Conservation (phyloP, 139 green algal species). For the Deuterostichococcus epilithicus region DNA sequence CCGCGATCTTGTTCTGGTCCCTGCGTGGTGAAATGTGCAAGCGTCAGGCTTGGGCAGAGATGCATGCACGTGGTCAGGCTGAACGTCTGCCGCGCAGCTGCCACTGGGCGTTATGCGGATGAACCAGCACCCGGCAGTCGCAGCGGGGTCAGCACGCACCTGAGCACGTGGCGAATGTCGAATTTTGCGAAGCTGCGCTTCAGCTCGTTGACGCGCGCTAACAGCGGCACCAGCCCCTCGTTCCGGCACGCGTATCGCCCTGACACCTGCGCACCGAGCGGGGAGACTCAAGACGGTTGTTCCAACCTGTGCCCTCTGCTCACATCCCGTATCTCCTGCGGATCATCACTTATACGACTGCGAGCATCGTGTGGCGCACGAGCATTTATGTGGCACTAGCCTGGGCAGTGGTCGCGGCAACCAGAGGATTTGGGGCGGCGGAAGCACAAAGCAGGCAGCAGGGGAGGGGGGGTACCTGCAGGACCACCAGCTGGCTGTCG, state of each 20-base stretch:
- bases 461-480: slow-evolving; percentile 20
- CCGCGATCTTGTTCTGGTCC: slow-evolving; percentile 34
- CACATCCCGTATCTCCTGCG: too few relatives aligned
- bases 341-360: too few relatives aligned
- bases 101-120: neutral
- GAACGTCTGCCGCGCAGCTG: neutral
- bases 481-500: slow-evolving; percentile 48
- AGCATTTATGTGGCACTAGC: too few relatives aligned
- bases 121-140: neutral
- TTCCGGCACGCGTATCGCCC: slow-evolving; percentile 34
- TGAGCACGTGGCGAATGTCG: slow-evolving; percentile 30
- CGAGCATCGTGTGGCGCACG: too few relatives aligned
- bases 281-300: too few relatives aligned
- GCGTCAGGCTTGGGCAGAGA: neutral
- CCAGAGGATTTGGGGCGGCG: too few relatives aligned
- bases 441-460: too few relatives aligned
- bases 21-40: slow-evolving; percentile 6
- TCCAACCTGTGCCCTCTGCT: too few relatives aligned
- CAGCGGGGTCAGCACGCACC: slow-evolving; percentile 8
- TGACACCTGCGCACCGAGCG: slow-evolving; percentile 19
- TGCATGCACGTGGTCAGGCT: neutral
- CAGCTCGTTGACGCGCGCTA: slow-evolving; percentile 8
- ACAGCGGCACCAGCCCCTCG: slow-evolving; percentile 18
- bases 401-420: too few relatives aligned
- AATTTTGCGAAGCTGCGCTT: slow-evolving; percentile 20